Evolutionary conservation across 768 basidiomycete genomes (phyloP), one percentile per base, ranked within the genome.

Genomic region (Daedalea quercina): DNA sequence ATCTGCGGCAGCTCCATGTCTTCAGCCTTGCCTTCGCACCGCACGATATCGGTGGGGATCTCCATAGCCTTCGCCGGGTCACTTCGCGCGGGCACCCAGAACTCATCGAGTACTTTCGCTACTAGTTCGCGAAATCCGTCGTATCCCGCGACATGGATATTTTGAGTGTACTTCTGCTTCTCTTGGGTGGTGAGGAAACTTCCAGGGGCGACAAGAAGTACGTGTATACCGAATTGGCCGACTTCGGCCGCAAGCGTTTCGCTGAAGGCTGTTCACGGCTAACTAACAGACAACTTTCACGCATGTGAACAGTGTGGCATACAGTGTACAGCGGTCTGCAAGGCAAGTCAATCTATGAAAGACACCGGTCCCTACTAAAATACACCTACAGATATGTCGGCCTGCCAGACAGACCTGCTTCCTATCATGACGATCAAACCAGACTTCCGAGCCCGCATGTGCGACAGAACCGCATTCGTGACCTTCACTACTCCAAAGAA

Each of bases 401-500:
- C 55, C 54, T 63, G 68, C 59, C 65, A 70, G 9, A 50, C 64
- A 3, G 63, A 59, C 22, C 65, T 52, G 43, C 69, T 71, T 22
- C 69, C 70, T 12, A 71, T 60, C 23, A 69, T 48, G 17, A 70
- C 61, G 9, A 72, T 43, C 1, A 64, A 65, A 3, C 71, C 71
- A 22, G 54, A 56, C 28, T 59, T 52, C 13, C 59, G 59, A 13
- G 45, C 35, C 15, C 71, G 63, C 64, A 72, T 62, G 54, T 70
- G 52, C 9, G 75, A 74, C 13, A 76, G 62, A 19, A 69, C 56
- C 9, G 73, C 72, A 40, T 69, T 67, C 19, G 67, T 71, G 25
- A 75, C 66, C 50, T 70, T 71, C 24, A 76, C 55, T 7, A 65
- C 60, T 3, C 74, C 73, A 44, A 72, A 72, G 51, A 74, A 64